Conservation (phyloP, 345 rosid species). For the Arabis hirsuta region DNA sequence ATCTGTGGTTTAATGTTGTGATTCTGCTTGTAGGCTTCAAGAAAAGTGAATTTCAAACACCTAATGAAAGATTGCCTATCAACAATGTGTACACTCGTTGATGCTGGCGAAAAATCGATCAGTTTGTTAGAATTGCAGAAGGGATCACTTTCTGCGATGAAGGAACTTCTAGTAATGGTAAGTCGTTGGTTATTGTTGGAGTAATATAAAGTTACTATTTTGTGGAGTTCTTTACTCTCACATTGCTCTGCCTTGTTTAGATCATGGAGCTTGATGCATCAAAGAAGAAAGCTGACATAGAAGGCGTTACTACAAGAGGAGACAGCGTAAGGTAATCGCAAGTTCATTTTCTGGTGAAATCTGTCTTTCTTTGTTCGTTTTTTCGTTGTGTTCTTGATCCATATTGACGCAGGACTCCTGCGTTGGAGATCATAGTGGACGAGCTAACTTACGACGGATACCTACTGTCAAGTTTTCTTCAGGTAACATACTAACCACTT, state of each 20-base stretch:
- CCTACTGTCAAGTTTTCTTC: slow-evolving; percentile 62
- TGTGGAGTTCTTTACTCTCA: slow-evolving; percentile 10
- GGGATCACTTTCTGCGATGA: slow-evolving; percentile 55
- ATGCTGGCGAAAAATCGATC: slow-evolving; percentile 44
- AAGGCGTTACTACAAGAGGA: slow-evolving; percentile 66
- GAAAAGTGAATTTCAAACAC: slow-evolving; percentile 68
- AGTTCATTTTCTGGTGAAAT: no score
- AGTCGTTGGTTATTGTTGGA: slow-evolving; percentile 13
- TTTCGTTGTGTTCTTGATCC: slow-evolving; percentile 27
- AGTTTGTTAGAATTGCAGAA: slow-evolving; percentile 58
- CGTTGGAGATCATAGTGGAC: slow-evolving; percentile 71
- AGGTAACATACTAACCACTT: slow-evolving; percentile 49
- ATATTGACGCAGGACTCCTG: slow-evolving; percentile 65
- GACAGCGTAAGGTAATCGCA: slow-evolving; percentile 73
- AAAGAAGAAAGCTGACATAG: slow-evolving; percentile 65
- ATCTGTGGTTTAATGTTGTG: neutral
- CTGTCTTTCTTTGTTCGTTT: slow-evolving; percentile 1
- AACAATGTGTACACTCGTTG: slow-evolving; percentile 52
- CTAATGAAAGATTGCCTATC: slow-evolving; percentile 72
- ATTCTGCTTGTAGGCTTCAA: slow-evolving; percentile 60
- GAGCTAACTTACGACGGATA: slow-evolving; percentile 66
- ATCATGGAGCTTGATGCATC: slow-evolving; percentile 80
- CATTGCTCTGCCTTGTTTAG: slow-evolving; percentile 43
- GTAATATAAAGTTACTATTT: slow-evolving; percentile 8
- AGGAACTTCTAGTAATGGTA: slow-evolving; percentile 68